A percentile compares a stretch with the other conserved stretches of the same genome.
Conservation (phyloP, 345 rosid genomes). For the Brassica nigra region DNA sequence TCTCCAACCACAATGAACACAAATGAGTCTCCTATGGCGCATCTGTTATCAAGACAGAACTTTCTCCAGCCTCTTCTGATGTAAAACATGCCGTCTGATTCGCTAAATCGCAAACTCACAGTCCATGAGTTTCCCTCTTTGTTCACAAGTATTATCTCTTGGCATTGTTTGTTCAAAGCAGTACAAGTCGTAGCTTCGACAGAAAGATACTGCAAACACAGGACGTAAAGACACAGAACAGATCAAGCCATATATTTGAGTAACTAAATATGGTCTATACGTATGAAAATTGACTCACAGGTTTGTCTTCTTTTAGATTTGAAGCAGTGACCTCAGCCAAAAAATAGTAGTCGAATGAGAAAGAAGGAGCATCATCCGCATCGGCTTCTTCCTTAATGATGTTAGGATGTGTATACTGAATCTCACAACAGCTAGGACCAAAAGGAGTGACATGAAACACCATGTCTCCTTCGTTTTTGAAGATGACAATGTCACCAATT, state of each 20-base stretch:
- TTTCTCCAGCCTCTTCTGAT: too few species aligned
- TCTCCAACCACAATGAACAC: too few species aligned
- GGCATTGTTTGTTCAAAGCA: constrained; percentile 13
- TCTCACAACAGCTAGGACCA: constrained; percentile 26
- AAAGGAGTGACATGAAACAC: constrained; percentile 24
- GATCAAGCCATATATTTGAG: too few species aligned
- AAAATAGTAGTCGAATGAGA: constrained; percentile 20
- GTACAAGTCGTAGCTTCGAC: background rate
- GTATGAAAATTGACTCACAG: constrained; percentile 11
- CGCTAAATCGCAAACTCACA: background rate
- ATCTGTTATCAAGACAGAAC: too few species aligned
- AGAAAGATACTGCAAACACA: constrained; percentile 22
- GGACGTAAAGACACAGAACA: background rate
- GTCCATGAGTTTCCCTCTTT: constrained; percentile 33
- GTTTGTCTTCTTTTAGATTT: background rate
- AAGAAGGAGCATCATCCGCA: background rate
- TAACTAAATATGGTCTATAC: background rate
- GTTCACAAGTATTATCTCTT: constrained; percentile 12
- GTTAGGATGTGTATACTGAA: constrained; percentile 13
- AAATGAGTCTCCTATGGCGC: too few species aligned
- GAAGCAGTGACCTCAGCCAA: constrained; percentile 22
- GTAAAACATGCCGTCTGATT: background rate
- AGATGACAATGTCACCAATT: constrained; percentile 24
- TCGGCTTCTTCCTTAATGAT: background rate
- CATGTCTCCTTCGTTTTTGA: constrained; percentile 31